phyloP scores from a whole-genome alignment of 495 filamentous ascomycete genomes.

The Barbatosphaeria neglecta region DNA sequence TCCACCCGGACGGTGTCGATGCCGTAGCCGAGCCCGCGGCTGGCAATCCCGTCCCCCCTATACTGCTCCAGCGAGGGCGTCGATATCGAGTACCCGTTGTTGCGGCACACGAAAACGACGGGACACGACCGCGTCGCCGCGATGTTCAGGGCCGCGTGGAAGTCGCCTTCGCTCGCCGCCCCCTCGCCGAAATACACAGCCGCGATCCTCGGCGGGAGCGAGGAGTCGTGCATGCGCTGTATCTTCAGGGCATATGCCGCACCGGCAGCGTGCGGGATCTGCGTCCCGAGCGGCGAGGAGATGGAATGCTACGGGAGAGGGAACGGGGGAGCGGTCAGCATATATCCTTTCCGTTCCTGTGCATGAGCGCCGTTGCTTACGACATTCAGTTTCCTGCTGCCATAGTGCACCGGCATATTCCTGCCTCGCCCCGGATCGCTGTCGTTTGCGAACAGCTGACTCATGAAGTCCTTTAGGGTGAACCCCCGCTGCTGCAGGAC shows the following conservation, averaged over 20 bases:
- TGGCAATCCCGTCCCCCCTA: constrained; percentile 91
- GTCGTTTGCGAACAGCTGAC: constrained; percentile 81
- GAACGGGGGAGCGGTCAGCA: too few species aligned
- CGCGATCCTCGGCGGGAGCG: constrained; percentile 52
- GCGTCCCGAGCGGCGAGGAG: constrained; percentile 84
- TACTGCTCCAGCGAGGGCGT: constrained; percentile 96
- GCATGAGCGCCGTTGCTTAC: constrained; percentile 40
- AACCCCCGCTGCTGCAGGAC: constrained; percentile 86
- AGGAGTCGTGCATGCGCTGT: constrained; percentile 61
- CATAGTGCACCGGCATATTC: constrained; percentile 98
- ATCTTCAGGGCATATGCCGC: constrained; percentile 92
- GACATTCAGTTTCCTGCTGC: constrained; percentile 68
- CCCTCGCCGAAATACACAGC: constrained; percentile 95
- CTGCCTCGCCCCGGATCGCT: constrained; percentile 73
- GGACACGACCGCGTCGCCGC: constrained; percentile 88
- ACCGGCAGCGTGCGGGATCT: constrained; percentile 89
- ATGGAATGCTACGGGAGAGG: constrained; percentile 94
- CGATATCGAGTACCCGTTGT: constrained; percentile 94
- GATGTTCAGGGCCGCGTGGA: constrained; percentile 94
- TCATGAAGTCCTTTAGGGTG: constrained; percentile 81
- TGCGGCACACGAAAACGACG: constrained; percentile 88
- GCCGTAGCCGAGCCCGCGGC: constrained; percentile 87
- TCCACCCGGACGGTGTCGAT: constrained; percentile 96
- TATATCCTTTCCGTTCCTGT: too few species aligned
- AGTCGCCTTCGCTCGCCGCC: constrained; percentile 95